These are phyloP conservation scores for Deinandra increscens DNA, from an alignment of 129 eudicot species.

Conservation along the genomic window DNA sequence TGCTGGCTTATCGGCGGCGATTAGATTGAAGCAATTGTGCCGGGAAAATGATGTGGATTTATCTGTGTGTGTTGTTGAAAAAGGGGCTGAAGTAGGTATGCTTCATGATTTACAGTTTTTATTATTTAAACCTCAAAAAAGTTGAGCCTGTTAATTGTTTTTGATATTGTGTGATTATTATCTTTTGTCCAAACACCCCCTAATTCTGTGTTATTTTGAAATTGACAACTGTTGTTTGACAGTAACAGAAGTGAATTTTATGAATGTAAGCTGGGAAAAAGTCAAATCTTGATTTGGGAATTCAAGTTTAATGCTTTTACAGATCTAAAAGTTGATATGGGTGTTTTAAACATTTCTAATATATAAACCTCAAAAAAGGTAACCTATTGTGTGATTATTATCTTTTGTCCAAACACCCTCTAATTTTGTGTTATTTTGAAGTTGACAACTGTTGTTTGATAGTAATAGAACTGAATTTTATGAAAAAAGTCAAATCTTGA, in stretches of 20 bases:
- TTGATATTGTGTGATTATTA: no score
- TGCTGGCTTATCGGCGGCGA: conserved; percentile 90
- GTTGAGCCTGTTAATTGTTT: no score
- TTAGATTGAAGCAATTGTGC: conserved; percentile 82
- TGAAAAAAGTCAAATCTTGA: no score
- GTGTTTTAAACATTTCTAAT: background rate
- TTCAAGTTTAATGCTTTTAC: background rate
- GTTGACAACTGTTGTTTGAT: background rate
- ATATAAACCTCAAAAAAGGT: background rate
- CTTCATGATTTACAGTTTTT: conserved; percentile 6
- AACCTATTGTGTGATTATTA: no score
- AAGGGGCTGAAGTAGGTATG: conserved; percentile 93
- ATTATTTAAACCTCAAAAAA: background rate
- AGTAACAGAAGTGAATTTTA: background rate
- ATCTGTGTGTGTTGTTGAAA: conserved; percentile 89
- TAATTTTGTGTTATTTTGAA: background rate
- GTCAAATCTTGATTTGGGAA: background rate
- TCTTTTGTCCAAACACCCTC: background rate
- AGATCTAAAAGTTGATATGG: background rate
- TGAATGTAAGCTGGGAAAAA: background rate
- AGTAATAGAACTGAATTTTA: background rate
- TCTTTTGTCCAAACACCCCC: background rate
- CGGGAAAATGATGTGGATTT: conserved; percentile 58
- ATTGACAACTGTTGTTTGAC: background rate
- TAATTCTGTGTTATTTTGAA: background rate